Conservation (phyloP, 768 basidiomycete genomes). For the Hortiboletus flavorubellus region DNA sequence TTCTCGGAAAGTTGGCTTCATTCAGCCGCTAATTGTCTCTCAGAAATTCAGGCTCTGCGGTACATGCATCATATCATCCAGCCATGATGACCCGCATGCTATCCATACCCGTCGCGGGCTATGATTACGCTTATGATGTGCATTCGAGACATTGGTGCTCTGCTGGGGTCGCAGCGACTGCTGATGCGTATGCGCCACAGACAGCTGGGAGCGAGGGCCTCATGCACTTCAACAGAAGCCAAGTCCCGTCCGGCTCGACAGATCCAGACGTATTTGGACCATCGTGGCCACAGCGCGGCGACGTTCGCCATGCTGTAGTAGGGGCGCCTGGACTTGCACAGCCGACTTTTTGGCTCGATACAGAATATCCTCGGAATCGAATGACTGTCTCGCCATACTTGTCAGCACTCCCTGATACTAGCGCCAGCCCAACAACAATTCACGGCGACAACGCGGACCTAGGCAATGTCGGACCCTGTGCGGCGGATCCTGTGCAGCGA, state of each 20-base stretch:
- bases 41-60: conserved; percentile 2
- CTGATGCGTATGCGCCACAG: not conserved
- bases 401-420: not conserved
- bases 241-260: conserved; percentile 13
- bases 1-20: not conserved
- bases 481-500: conserved; percentile 2
- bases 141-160: not conserved
- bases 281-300: not conserved
- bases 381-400: not conserved
- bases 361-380: not conserved
- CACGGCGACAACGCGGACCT: not conserved
- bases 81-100: no score
- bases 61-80: not conserved
- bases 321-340: conserved; percentile 2
- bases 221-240: not conserved
- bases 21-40: not conserved
- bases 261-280: not conserved
- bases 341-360: not conserved
- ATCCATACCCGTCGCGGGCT: not conserved
- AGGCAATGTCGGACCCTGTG: not conserved
- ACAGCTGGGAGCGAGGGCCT: not conserved
- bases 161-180: not conserved
- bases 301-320: conserved; percentile 23
- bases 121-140: not conserved
- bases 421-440: not conserved